phyloP scores from a whole-genome alignment of 495 filamentous ascomycete species.

The Platismatia glauca region DNA sequence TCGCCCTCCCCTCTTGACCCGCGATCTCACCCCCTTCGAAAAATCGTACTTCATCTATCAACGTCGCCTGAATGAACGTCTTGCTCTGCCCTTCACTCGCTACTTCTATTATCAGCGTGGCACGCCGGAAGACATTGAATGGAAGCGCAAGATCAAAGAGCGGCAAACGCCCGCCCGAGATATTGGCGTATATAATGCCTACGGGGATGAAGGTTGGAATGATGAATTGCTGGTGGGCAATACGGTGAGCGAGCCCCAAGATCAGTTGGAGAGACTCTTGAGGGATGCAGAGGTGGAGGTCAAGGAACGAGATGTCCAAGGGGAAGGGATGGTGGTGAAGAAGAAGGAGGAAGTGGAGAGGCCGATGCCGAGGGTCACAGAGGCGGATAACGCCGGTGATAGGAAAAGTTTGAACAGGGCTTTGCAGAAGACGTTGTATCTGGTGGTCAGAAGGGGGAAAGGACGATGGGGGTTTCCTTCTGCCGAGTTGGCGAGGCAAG shows the following conservation, averaged over 20 bases:
- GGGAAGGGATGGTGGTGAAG: slow-evolving; percentile 51
- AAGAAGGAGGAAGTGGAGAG: slow-evolving; percentile 58
- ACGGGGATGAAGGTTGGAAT: slow-evolving; percentile 75
- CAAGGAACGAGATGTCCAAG: slow-evolving; percentile 52
- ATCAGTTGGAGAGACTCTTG: slow-evolving; percentile 57
- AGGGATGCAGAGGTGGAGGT: slow-evolving; percentile 66
- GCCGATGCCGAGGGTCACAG: slow-evolving; percentile 61
- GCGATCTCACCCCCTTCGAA: slow-evolving; percentile 76
- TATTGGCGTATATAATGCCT: slow-evolving; percentile 77
- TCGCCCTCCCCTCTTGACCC: slow-evolving; percentile 79
- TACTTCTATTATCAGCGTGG: slow-evolving; percentile 95
- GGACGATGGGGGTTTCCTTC: slow-evolving; percentile 78
- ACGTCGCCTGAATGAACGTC: slow-evolving; percentile 88
- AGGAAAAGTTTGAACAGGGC: slow-evolving; percentile 65
- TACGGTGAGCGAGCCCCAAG: slow-evolving; percentile 46
- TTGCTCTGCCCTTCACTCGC: slow-evolving; percentile 77
- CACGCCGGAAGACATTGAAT: slow-evolving; percentile 76
- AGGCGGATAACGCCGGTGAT: slow-evolving; percentile 72
- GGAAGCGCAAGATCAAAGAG: slow-evolving; percentile 75
- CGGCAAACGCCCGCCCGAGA: slow-evolving; percentile 70
- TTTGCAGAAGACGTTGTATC: slow-evolving; percentile 72
- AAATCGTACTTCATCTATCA: slow-evolving; percentile 93
- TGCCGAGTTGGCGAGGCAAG: slow-evolving; percentile 53
- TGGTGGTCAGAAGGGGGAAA: slow-evolving; percentile 58
- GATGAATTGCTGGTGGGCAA: slow-evolving; percentile 80